These are phyloP conservation scores for Ceratobasidium sp. DNA, from an alignment of 1,284 basidiomycete genomes.

Conservation along the genomic window DNA sequence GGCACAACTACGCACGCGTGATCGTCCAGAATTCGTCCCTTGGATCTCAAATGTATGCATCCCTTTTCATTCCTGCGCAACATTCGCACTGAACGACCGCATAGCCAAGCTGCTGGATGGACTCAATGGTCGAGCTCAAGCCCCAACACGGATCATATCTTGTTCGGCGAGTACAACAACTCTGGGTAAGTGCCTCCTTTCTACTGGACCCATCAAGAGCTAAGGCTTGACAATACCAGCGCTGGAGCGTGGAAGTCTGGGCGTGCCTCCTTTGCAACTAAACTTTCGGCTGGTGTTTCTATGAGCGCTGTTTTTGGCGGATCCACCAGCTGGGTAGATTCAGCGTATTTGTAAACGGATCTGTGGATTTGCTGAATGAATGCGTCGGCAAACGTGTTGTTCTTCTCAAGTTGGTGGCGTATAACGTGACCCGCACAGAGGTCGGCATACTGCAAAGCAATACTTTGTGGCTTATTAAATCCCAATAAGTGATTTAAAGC, in stretches of 20 bases:
- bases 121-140: conserved; percentile 45
- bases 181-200: conserved; percentile 31
- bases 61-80: too few relatives aligned
- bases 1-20: conserved; percentile 50
- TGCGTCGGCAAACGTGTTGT: too few relatives aligned
- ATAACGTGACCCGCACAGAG: too few relatives aligned
- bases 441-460: too few relatives aligned
- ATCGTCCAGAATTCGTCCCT: conserved; percentile 50
- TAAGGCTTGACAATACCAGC: not conserved
- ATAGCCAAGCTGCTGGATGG: conserved; percentile 49
- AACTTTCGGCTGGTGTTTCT: conserved; percentile 37
- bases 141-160: conserved; percentile 49
- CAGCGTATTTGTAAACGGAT: conserved; percentile 45
- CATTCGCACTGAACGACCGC: not conserved
- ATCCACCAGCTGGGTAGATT: conserved; percentile 50
- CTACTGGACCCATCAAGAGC: not conserved
- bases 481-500: too few relatives aligned
- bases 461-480: too few relatives aligned
- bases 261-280: conserved; percentile 45
- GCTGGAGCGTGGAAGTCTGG: conserved; percentile 26
- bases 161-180: conserved; percentile 50
- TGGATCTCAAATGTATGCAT: not conserved
- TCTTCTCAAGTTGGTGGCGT: too few relatives aligned
- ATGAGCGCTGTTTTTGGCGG: conserved; percentile 48
- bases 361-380: not conserved